These are phyloP conservation scores for Syzygium aromaticum DNA, from an alignment of 345 rosid species.

Conservation along the genomic window DNA sequence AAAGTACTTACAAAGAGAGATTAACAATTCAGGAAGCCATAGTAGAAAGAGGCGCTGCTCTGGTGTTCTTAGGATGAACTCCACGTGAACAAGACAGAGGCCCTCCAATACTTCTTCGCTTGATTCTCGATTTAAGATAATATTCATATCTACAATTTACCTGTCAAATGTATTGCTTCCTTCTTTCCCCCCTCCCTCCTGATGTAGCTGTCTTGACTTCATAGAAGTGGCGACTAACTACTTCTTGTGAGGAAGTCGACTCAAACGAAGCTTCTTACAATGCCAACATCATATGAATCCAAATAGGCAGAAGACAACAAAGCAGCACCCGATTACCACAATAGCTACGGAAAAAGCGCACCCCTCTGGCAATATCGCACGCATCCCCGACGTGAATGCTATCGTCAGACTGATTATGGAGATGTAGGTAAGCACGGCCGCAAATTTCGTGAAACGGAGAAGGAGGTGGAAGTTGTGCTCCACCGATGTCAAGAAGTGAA, in stretches of 20 bases:
- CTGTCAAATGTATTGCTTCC: background rate
- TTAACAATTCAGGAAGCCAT: background rate
- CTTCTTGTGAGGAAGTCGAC: background rate
- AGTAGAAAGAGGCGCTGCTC: background rate
- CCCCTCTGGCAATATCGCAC: background rate
- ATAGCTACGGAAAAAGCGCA: background rate
- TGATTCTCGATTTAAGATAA: background rate
- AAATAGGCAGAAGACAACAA: background rate
- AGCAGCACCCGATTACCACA: background rate
- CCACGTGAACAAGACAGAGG: background rate
- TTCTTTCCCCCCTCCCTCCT: background rate
- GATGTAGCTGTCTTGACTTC: background rate
- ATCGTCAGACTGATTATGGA: background rate
- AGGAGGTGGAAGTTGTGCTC: conserved; percentile 4
- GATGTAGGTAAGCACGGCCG: background rate
- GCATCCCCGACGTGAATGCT: background rate
- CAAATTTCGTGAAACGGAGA: conserved; percentile 1
- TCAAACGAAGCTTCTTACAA: background rate
- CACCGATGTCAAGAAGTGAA: background rate
- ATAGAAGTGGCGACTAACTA: background rate
- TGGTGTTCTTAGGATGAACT: background rate
- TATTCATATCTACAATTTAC: background rate
- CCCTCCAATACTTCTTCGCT: background rate
- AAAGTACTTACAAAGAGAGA: background rate
- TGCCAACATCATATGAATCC: background rate